phyloP scores from a whole-genome alignment of 2,329 filamentous ascomycete genomes.

The Fusarium sacchari region DNA sequence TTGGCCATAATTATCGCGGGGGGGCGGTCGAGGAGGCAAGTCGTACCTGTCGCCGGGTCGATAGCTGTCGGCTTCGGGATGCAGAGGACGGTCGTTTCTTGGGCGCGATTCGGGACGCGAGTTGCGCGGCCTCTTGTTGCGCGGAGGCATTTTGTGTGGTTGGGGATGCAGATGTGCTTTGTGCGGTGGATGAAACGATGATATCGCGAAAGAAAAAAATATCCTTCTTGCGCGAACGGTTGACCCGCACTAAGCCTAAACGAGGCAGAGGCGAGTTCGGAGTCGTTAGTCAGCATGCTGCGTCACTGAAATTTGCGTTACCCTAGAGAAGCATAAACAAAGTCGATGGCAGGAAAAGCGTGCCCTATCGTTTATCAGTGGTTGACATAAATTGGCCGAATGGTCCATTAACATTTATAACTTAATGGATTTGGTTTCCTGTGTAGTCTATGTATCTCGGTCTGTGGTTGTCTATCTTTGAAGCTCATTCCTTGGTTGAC shows the following conservation, averaged over 20 bases:
- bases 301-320: background rate
- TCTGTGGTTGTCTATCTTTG: background rate
- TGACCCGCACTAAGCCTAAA: conserved; percentile 12
- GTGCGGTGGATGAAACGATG: conserved; percentile 9
- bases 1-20: conserved; percentile 36
- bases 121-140: conserved; percentile 27
- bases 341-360: accelerated
- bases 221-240: conserved; percentile 15
- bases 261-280: background rate
- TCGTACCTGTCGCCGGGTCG: conserved; percentile 43
- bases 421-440: accelerated
- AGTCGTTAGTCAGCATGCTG: conserved; percentile 10
- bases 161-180: background rate
- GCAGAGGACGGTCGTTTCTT: conserved; percentile 30
- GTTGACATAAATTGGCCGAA: background rate
- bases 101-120: conserved; percentile 22
- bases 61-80: conserved; percentile 45
- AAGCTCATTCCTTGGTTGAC: background rate
- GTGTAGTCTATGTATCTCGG: accelerated
- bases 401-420: accelerated
- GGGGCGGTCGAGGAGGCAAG: conserved; percentile 20
- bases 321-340: background rate
- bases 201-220: conserved; percentile 37
- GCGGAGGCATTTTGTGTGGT: conserved; percentile 19
- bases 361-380: background rate